Evolutionary conservation across 2,329 filamentous ascomycete genomes (phyloP), one percentile per base, ranked within the genome.

Genomic region (Trichoderma koningiopsis): DNA sequence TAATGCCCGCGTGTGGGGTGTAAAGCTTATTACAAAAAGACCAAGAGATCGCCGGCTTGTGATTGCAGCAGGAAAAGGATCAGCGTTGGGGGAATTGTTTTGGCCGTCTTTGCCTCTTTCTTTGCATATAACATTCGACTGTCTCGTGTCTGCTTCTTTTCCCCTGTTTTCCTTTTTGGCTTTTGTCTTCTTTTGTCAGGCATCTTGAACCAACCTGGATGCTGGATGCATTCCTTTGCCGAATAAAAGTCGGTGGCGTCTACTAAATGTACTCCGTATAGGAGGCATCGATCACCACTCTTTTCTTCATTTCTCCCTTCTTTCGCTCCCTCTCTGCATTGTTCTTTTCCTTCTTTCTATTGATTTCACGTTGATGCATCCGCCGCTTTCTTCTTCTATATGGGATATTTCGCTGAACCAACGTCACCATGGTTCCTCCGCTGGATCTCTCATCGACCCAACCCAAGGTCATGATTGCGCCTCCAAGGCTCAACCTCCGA

Each of bases 401-500:
- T 33, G 35, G 19, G 37, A 40, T 19, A 40, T 14, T 22, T 31
- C 22, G 5, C 40, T 27, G 6, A 19, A 14, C 27, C 59, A 11
- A 70, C 69, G 63, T 61, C 70, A 76, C 33, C 49, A 87, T 87
- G 84, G 78, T 81, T 68, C 79, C 83, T 58, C 79, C 80, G 65
- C 77, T 87, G 70, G 82, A 85, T 73, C 77, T 86, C 71, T 80
- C 79, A 68, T 77, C 81, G 59, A 77, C 80, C 14, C 82, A 85
- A 69, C 76, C 82, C 73, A 87, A 85, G 74, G 83, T 87, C 77
- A 82, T 86, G 73, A 79, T 87, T 66, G 81, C 83, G 22, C 83
- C 86, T 43, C 86, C 88, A 63, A 82, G 86, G 56, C 82, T 90
- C 71, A 89, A 88, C 76, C 81, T 90, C 73, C 84, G 88, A 58